Evolutionary conservation across 768 basidiomycete genomes (phyloP).

Genomic region (Hygrocybe punicea): DNA sequence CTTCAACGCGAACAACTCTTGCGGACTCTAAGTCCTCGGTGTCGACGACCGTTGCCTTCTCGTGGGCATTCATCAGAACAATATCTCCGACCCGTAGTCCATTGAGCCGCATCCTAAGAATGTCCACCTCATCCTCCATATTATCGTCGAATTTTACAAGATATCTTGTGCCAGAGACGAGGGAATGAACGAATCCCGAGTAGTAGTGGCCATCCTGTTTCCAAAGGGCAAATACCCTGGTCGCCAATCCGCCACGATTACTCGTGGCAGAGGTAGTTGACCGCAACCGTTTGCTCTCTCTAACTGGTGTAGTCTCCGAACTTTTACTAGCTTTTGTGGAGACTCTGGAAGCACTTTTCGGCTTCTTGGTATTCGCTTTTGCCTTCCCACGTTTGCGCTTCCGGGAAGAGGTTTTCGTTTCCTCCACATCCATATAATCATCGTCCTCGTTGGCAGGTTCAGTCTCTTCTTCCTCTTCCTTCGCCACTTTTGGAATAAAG

Average conservation of each 20-base stretch:
- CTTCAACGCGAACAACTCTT: slow-evolving; percentile 34
- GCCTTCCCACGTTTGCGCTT: slow-evolving; percentile 44
- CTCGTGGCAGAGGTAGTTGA: slow-evolving; percentile 31
- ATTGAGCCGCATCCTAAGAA: slow-evolving; percentile 53
- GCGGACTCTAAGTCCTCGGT: slow-evolving; percentile 31
- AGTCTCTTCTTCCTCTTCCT: slow-evolving; percentile 39
- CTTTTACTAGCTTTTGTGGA: slow-evolving; percentile 27
- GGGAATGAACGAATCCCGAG: slow-evolving; percentile 51
- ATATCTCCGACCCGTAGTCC: slow-evolving; percentile 56
- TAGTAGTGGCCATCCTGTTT: slow-evolving; percentile 57
- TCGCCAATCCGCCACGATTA: slow-evolving; percentile 31
- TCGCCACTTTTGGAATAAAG: slow-evolving; percentile 14
- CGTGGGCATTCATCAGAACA: slow-evolving; percentile 32
- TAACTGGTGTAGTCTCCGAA: slow-evolving; percentile 28
- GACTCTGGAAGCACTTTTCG: slow-evolving; percentile 18
- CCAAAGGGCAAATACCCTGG: slow-evolving; percentile 72
- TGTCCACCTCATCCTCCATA: slow-evolving; percentile 43
- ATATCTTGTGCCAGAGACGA: slow-evolving; percentile 34
- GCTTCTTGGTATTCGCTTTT: slow-evolving; percentile 15
- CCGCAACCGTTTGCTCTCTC: slow-evolving; percentile 40
- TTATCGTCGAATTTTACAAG: slow-evolving; percentile 66
- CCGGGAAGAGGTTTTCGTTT: slow-evolving; percentile 27
- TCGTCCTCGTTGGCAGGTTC: slow-evolving; percentile 45
- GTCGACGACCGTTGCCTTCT: slow-evolving; percentile 33
- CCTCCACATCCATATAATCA: slow-evolving; percentile 25